Base-by-base conservation (phyloP, 2,329 filamentous ascomycete species). In the Fusarium tjaetaba region DNA sequence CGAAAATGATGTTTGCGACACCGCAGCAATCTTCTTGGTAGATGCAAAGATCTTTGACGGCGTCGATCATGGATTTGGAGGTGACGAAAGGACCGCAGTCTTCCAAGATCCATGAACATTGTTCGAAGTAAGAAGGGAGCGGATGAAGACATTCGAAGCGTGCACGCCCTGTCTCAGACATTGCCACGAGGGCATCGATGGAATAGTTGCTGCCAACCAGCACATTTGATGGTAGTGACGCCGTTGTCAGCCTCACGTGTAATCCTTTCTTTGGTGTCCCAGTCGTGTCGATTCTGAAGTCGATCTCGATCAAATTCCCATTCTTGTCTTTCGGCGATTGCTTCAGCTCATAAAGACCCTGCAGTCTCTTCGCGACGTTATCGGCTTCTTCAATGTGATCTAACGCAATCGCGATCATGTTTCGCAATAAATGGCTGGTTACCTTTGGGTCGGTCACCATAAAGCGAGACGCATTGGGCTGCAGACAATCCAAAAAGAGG, bases 11-110 rank as follows among this genome's bases (percentile, higher is more conserved):
- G 11, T 51, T 55, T 20, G 80, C 78, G 22, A 85, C 74, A 11
- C 67, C 73, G 58, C 83, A 85, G 46, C 76, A 80, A 4, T 77
- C 71, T 42, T 81, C 76, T 3, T 75, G 74, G 22, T 78, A 46
- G 1, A 65, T 76, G 14, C 79, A 79, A 38, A 85, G 79, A 5
- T 73, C 59, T 6, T 69, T 77, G 5, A 84, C 71, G 3, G 83
- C 82, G 60, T 85, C 82, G 0, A 84, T 74, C 71, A 82, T 82
- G 3, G 81, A 80, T 65, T 83, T 84, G 30, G 78, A 75, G 2
- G 81, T 85, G n/a, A 83, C 80, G 61, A 84, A 85, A 1, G 83
- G 82, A 0, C 84, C 83, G 56, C 81, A 85, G 46, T 81, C 68
- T 22, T 79, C 70, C 10, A 85, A 52, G 7, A 65, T 72, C 84